Conservation (phyloP, 306 rosid species). For the Rosa multiflora region DNA sequence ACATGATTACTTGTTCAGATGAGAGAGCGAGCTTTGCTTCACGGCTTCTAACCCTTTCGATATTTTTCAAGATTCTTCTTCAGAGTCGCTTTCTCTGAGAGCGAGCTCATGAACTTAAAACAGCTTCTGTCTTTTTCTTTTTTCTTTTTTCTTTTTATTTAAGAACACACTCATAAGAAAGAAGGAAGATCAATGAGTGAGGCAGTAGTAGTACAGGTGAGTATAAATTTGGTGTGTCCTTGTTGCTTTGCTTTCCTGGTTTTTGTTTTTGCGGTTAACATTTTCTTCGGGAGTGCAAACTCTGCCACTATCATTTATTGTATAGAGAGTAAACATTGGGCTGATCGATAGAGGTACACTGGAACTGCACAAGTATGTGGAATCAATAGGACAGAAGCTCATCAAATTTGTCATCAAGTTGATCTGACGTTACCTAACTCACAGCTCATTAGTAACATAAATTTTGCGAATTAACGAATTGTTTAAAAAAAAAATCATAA, state of each 20-base stretch:
- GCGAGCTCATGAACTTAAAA: constrained; percentile 11
- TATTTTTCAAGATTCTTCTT: constrained; percentile 14
- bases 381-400: neutral
- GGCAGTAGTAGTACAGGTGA: neutral
- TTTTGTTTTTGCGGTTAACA: neutral
- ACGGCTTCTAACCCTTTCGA: neutral
- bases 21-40: neutral
- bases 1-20: constrained; percentile 40
- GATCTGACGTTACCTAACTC: neutral
- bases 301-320: neutral
- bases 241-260: neutral
- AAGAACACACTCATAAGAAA: neutral
- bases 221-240: neutral
- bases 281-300: constrained; percentile 12
- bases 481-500: no score
- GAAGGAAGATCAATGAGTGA: neutral
- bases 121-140: neutral
- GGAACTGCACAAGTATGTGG: constrained; percentile 11
- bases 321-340: neutral
- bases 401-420: neutral
- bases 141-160: no score
- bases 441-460: neutral
- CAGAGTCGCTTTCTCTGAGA: neutral
- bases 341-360: neutral
- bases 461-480: no score